Evolutionary conservation across 192 early-diverging fungal species (phyloP).

Genomic region (Spizellomyces punctatus): DNA sequence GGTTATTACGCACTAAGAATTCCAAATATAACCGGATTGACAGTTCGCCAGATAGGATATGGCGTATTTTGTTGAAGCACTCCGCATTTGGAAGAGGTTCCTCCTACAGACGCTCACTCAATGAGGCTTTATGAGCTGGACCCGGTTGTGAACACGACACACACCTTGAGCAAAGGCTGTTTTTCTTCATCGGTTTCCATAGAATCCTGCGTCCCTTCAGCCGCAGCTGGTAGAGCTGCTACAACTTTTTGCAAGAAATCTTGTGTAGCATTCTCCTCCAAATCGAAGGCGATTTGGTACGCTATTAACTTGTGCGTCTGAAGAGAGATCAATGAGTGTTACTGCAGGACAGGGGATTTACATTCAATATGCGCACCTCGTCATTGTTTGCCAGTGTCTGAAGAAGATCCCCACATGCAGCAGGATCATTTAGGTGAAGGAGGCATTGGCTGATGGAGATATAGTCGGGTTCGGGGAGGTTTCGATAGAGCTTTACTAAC

Average conservation of each 20-base stretch:
- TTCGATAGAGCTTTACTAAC: slow-evolving; percentile 74
- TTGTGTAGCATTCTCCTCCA: slow-evolving; percentile 96
- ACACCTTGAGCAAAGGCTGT: slow-evolving; percentile 26
- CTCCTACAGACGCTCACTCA: background rate
- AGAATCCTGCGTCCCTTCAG: slow-evolving; percentile 34
- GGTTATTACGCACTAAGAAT: slow-evolving; percentile 95
- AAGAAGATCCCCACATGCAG: slow-evolving; percentile 74
- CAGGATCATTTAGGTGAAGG: slow-evolving; percentile 85
- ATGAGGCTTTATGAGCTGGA: background rate
- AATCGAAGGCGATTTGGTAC: slow-evolving; percentile 97
- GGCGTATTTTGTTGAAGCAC: slow-evolving; percentile 62
- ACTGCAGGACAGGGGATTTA: background rate
- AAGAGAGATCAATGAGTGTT: background rate
- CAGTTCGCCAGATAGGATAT: slow-evolving; percentile 87
- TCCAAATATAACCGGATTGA: slow-evolving; percentile 92
- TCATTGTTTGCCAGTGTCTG: slow-evolving; percentile 62
- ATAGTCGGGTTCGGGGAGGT: slow-evolving; percentile 84
- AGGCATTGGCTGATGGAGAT: slow-evolving; percentile 89
- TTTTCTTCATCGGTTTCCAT: slow-evolving; percentile 60
- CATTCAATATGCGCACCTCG: slow-evolving; percentile 50
- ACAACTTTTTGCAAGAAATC: slow-evolving; percentile 89
- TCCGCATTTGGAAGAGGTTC: slow-evolving; percentile 26
- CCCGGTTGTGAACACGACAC: background rate
- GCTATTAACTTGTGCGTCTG: slow-evolving; percentile 74
- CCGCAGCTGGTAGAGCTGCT: slow-evolving; percentile 48